A percentile compares a stretch with the other conserved stretches of the same genome.
Conservation (phyloP, 2,329 filamentous ascomycete species). For the Ophiostoma ulmi region DNA sequence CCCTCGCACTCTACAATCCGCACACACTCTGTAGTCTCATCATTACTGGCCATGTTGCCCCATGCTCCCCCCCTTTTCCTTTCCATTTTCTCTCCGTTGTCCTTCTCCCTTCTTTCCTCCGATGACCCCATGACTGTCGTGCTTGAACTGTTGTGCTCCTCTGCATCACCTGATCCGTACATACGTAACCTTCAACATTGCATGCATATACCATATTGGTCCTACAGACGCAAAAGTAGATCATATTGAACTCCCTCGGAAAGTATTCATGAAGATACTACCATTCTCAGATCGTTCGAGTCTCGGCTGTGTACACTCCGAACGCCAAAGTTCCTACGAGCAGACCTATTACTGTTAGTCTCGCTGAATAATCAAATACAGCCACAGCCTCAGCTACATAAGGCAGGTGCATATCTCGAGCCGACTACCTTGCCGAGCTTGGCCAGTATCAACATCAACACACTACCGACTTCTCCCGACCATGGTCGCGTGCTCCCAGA, state of each 20-base stretch:
- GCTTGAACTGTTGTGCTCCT: background rate
- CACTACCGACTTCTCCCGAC: background rate
- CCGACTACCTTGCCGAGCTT: background rate
- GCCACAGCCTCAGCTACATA: background rate
- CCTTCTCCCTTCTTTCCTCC: background rate
- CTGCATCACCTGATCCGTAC: conserved; percentile 4
- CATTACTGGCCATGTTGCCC: background rate
- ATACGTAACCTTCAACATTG: background rate
- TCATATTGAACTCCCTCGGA: background rate
- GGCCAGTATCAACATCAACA: background rate
- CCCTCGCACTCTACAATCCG: background rate
- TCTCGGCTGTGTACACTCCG: background rate
- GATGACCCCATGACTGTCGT: background rate
- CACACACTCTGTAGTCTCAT: background rate
- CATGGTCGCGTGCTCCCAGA: background rate
- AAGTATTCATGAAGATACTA: background rate
- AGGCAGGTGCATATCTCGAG: background rate
- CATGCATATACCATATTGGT: background rate
- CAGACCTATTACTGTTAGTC: background rate
- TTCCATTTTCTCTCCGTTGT: background rate
- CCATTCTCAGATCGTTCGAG: background rate
- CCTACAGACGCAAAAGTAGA: background rate
- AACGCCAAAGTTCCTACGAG: background rate
- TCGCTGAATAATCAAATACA: background rate
- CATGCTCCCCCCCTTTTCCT: background rate